A percentile compares a stretch with the other conserved stretches of the same genome.
These are phyloP conservation scores for Artomyces pyxidatus DNA, from an alignment of 768 basidiomycete genomes.

Conservation along the genomic window DNA sequence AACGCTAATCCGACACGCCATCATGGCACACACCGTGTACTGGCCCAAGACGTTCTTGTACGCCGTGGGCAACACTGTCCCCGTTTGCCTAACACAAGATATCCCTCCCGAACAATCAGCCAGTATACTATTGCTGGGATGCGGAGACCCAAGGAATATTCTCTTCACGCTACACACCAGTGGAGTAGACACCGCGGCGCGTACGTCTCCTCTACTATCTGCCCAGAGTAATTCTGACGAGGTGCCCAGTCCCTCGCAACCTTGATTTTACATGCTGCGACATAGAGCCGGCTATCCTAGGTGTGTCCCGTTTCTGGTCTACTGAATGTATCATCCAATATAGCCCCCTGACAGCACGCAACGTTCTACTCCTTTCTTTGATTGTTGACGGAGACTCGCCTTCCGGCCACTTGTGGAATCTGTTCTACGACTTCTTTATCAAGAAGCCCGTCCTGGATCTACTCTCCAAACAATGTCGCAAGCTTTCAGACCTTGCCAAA, in stretches of 20 bases:
- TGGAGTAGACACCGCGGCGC: background rate
- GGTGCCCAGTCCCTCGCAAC: constrained; percentile 13
- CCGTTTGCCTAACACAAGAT: constrained; percentile 39
- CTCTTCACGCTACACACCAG: constrained; percentile 39
- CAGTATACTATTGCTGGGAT: constrained; percentile 44
- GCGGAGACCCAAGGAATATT: constrained; percentile 49
- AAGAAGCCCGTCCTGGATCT: constrained; percentile 27
- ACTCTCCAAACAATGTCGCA: constrained; percentile 32
- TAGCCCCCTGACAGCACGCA: constrained; percentile 31
- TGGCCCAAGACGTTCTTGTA: constrained; percentile 45
- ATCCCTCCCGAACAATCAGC: constrained; percentile 40
- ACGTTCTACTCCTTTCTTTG: constrained; percentile 38
- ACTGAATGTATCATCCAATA: background rate
- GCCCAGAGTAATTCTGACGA: background rate
- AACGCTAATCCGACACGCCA: no score
- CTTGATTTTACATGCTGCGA: constrained; percentile 48
- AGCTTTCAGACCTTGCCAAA: constrained; percentile 27
- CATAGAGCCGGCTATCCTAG: constrained; percentile 38
- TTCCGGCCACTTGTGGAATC: constrained; percentile 29
- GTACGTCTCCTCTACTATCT: background rate
- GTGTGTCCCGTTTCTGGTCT: constrained; percentile 19
- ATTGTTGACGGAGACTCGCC: constrained; percentile 25
- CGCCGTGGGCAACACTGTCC: constrained; percentile 51
- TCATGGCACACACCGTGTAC: constrained; percentile 37
- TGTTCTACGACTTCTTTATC: constrained; percentile 42